A percentile compares a stretch with the other conserved stretches of the same genome.
phyloP scores from a whole-genome alignment of 495 filamentous ascomycete species.

The Neohortaea acidophila region DNA sequence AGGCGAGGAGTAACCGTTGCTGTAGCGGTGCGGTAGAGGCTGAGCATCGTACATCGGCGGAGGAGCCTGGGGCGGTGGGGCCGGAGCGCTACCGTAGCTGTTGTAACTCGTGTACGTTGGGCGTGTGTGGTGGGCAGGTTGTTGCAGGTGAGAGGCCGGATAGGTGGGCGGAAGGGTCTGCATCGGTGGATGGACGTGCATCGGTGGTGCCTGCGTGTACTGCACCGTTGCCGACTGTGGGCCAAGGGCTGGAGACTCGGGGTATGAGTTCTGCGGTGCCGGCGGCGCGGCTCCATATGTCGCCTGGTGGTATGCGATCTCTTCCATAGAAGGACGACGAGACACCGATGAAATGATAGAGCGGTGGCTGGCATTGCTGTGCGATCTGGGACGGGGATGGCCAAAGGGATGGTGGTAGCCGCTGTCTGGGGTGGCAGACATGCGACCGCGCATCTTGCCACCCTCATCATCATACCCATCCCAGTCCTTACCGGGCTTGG shows the following conservation, averaged over 20 bases:
- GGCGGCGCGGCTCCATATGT: constrained; percentile 24
- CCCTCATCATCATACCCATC: constrained; percentile 53
- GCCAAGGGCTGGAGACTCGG: constrained; percentile 23
- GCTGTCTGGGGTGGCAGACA: constrained; percentile 46
- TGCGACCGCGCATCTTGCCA: constrained; percentile 37
- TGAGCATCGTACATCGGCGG: constrained; percentile 6
- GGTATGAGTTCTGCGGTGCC: constrained; percentile 21
- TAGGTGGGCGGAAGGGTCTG: constrained; percentile 20
- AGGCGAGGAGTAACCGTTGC: too few relatives aligned
- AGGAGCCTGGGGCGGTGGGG: constrained; percentile 8
- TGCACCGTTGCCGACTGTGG: constrained; percentile 14
- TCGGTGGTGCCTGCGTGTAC: constrained; percentile 13
- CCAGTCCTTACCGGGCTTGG: constrained; percentile 41
- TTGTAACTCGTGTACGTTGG: constrained; percentile 3
- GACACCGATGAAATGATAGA: constrained; percentile 25
- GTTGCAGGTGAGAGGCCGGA: constrained; percentile 16
- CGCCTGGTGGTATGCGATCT: constrained; percentile 26
- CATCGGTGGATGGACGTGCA: constrained; percentile 2
- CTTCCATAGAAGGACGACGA: constrained; percentile 30
- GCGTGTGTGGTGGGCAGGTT: background rate
- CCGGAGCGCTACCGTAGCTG: background rate
- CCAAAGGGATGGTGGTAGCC: constrained; percentile 30
- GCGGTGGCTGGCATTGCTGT: constrained; percentile 49
- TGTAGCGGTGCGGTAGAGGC: background rate
- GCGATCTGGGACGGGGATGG: constrained; percentile 48